Percentiles rank a stretch among this genome's conserved stretches.
These are phyloP conservation scores for Lactarius quietus DNA, from an alignment of 768 basidiomycete genomes.

Conservation along the genomic window DNA sequence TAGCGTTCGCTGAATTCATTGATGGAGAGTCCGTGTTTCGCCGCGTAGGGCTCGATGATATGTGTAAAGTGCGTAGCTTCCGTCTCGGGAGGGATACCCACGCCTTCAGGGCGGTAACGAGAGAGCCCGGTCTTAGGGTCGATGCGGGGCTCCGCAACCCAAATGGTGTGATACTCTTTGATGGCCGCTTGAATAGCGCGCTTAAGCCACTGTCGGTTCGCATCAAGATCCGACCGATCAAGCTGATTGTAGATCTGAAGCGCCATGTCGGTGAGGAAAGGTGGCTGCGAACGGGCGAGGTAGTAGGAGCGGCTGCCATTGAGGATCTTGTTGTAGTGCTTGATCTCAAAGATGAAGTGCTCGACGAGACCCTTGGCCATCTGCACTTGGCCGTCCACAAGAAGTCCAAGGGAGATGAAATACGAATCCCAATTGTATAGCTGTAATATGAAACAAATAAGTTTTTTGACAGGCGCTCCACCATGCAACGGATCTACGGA, in stretches of 20 bases:
- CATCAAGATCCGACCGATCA: constrained; percentile 74
- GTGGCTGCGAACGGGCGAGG: constrained; percentile 92
- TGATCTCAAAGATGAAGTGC: constrained; percentile 99
- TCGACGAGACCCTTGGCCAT: constrained; percentile 99
- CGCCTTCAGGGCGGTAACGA: constrained; percentile 87
- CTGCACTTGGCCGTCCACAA: constrained; percentile 89
- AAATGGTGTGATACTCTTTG: constrained; percentile 98
- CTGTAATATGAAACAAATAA: constrained; percentile 39
- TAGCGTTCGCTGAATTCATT: constrained; percentile 97
- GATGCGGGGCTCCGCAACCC: constrained; percentile 92
- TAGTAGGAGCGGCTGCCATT: constrained; percentile 97
- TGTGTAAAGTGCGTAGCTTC: constrained; percentile 99
- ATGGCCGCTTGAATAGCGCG: constrained; percentile 95
- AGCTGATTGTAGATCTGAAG: constrained; percentile 97
- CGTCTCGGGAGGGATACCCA: constrained; percentile 97
- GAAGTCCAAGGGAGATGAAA: constrained; percentile 88
- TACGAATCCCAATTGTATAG: constrained; percentile 96
- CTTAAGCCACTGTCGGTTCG: constrained; percentile 89
- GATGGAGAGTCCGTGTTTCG: constrained; percentile 87
- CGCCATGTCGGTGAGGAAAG: constrained; percentile 98
- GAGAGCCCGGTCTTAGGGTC: constrained; percentile 94
- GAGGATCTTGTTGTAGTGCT: constrained; percentile 93
- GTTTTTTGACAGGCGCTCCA: background rate
- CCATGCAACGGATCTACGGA: constrained; percentile 34
- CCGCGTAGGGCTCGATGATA: constrained; percentile 91